These are phyloP conservation scores for Rubia balearica DNA, from an alignment of 305 asterid genomes.

Conservation along the genomic window DNA sequence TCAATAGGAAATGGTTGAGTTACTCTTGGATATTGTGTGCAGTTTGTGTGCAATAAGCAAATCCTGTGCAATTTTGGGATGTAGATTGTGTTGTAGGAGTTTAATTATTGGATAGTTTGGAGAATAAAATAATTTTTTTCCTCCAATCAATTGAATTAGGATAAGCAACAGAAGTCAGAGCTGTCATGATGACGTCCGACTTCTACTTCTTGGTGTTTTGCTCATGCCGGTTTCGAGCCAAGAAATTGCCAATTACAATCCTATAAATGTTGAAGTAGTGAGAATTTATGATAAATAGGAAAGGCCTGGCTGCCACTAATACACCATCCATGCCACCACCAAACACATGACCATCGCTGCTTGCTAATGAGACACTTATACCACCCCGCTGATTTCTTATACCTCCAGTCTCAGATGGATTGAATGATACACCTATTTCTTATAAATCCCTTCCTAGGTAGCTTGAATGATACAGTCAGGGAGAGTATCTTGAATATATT, in stretches of 20 bases:
- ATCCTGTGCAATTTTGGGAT: too few species aligned
- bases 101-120: too few species aligned
- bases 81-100: too few species aligned
- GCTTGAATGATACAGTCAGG: constrained; percentile 65
- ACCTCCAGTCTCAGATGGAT: constrained; percentile 69
- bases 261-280: too few species aligned
- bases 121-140: not conserved
- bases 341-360: constrained; percentile 77
- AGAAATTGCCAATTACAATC: constrained; percentile 65
- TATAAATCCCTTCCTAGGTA: too few species aligned
- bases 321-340: constrained; percentile 28
- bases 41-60: too few species aligned
- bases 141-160: constrained; percentile 36
- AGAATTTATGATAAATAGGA: too few species aligned
- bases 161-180: constrained; percentile 25
- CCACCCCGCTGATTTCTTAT: constrained; percentile 71
- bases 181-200: constrained; percentile 18
- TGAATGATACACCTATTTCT: constrained; percentile 72
- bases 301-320: too few species aligned
- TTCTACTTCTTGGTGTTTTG: constrained; percentile 53
- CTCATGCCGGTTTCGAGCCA: constrained; percentile 54
- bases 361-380: constrained; percentile 70
- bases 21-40: too few species aligned
- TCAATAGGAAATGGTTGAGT: too few species aligned
- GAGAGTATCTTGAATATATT: constrained; percentile 55